Percentiles rank a stretch among this genome's conserved stretches.
These are phyloP conservation scores for Talaromyces sp. DNA, from an alignment of 2,329 filamentous ascomycete genomes.

Conservation along the genomic window DNA sequence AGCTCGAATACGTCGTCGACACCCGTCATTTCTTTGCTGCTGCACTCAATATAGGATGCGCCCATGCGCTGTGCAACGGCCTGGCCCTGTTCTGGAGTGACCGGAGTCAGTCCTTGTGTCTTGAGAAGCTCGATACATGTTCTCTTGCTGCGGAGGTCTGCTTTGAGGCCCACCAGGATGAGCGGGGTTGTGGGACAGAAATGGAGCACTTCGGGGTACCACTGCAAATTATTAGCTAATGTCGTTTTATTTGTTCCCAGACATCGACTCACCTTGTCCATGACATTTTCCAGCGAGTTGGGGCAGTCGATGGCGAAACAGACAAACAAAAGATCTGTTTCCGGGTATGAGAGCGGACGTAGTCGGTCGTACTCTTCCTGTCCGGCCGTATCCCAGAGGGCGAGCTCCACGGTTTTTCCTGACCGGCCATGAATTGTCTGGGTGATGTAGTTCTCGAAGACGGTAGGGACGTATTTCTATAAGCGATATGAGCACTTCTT, in stretches of 20 bases:
- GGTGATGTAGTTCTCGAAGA: slow-evolving; percentile 99
- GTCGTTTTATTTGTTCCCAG: not conserved
- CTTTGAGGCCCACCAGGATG: slow-evolving; percentile 93
- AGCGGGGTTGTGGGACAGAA: slow-evolving; percentile 97
- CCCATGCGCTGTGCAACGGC: slow-evolving; percentile 88
- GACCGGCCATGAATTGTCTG: slow-evolving; percentile 82
- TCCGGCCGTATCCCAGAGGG: slow-evolving; percentile 92
- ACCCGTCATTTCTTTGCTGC: slow-evolving; percentile 92
- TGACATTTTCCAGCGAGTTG: slow-evolving; percentile 94
- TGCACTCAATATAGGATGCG: slow-evolving; percentile 95
- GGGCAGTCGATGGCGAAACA: slow-evolving; percentile 99
- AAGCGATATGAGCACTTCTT: not conserved
- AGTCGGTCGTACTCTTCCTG: slow-evolving; percentile 50
- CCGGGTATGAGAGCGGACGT: slow-evolving; percentile 91
- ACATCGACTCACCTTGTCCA: slow-evolving; percentile 75
- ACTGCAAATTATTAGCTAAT: slow-evolving; percentile 51
- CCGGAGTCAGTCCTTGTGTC: slow-evolving; percentile 91
- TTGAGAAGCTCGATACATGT: slow-evolving; percentile 98
- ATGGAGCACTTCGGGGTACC: slow-evolving; percentile 98
- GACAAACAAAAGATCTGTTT: slow-evolving; percentile 96
- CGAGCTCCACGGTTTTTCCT: slow-evolving; percentile 92
- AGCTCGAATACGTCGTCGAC: slow-evolving; percentile 95
- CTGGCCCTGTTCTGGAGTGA: slow-evolving; percentile 84
- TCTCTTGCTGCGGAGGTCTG: slow-evolving; percentile 89
- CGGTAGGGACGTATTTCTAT: slow-evolving; percentile 98